These are phyloP conservation scores for Funneliformis geosporum DNA, from an alignment of 192 early-diverging fungal genomes.

Conservation along the genomic window DNA sequence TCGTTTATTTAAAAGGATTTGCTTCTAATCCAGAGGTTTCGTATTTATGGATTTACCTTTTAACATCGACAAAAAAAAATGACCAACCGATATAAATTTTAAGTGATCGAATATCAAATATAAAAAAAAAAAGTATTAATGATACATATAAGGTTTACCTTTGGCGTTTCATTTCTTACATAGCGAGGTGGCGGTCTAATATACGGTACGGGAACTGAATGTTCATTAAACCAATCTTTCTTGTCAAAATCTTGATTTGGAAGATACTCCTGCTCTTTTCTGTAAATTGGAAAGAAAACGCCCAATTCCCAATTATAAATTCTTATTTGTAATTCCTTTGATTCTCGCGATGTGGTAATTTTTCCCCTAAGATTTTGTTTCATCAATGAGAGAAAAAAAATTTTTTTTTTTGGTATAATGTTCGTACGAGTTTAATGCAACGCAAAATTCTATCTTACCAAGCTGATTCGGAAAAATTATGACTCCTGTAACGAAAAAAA, in stretches of 20 bases:
- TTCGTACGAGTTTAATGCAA: background rate
- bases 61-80: too few relatives aligned
- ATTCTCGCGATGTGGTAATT: constrained; percentile 1
- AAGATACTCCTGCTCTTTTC: background rate
- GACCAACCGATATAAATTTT: too few relatives aligned
- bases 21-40: too few relatives aligned
- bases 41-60: too few relatives aligned
- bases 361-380: background rate
- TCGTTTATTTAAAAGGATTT: too few relatives aligned
- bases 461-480: constrained; percentile 15
- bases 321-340: constrained; percentile 4
- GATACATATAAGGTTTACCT: background rate
- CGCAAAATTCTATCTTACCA: background rate
- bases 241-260: background rate
- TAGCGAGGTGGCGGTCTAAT: background rate
- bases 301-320: constrained; percentile 31
- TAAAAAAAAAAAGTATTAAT: background rate
- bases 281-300: constrained; percentile 1
- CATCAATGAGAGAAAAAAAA: background rate
- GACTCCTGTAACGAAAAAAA: background rate
- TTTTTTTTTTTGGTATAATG: background rate
- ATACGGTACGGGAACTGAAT: constrained; percentile 10
- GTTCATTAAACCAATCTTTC: background rate
- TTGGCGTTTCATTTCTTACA: background rate
- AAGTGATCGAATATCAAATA: too few relatives aligned